phyloP scores from a whole-genome alignment of 176 grass and related monocot genomes.

The Stipa capillata region DNA sequence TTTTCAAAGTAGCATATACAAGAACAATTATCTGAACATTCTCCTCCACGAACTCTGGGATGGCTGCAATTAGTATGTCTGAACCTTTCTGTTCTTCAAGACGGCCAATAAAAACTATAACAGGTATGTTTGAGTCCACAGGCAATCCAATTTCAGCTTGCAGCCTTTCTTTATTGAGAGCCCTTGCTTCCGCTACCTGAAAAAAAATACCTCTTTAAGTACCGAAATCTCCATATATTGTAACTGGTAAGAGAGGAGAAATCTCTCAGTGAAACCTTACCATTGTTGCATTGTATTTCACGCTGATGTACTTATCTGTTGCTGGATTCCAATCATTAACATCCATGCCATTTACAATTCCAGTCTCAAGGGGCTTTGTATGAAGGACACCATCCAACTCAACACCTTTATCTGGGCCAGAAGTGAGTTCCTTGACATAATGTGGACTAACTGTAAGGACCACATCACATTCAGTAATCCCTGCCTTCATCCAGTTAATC shows the following conservation, averaged over 20 bases:
- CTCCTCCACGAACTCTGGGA: slow-evolving; percentile 68
- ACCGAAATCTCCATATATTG: neutral
- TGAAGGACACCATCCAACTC: slow-evolving; percentile 59
- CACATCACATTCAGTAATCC: slow-evolving; percentile 62
- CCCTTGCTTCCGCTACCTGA: slow-evolving; percentile 74
- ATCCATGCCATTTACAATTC: slow-evolving; percentile 97
- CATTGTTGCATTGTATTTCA: slow-evolving; percentile 69
- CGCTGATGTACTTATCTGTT: slow-evolving; percentile 59
- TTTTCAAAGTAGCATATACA: slow-evolving; percentile 28
- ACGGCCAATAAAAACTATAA: slow-evolving; percentile 75
- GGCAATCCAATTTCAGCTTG: slow-evolving; percentile 90
- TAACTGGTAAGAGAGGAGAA: neutral
- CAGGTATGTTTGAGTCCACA: slow-evolving; percentile 48
- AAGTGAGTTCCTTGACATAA: slow-evolving; percentile 86
- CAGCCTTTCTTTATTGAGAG: slow-evolving; percentile 82
- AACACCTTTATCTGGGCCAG: slow-evolving; percentile 57
- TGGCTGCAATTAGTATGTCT: slow-evolving; percentile 83
- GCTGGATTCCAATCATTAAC: slow-evolving; percentile 76
- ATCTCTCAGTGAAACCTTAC: slow-evolving; percentile 26
- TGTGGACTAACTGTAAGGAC: slow-evolving; percentile 83
- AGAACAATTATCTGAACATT: slow-evolving; percentile 92
- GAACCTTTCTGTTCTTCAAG: slow-evolving; percentile 96
- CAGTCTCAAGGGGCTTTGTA: slow-evolving; percentile 36
- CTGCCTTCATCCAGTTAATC: slow-evolving; percentile 90
- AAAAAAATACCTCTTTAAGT: slow-evolving; percentile 19